Base-by-base conservation (phyloP, 805 yeast species). In the Blastobotrys attinorum region DNA sequence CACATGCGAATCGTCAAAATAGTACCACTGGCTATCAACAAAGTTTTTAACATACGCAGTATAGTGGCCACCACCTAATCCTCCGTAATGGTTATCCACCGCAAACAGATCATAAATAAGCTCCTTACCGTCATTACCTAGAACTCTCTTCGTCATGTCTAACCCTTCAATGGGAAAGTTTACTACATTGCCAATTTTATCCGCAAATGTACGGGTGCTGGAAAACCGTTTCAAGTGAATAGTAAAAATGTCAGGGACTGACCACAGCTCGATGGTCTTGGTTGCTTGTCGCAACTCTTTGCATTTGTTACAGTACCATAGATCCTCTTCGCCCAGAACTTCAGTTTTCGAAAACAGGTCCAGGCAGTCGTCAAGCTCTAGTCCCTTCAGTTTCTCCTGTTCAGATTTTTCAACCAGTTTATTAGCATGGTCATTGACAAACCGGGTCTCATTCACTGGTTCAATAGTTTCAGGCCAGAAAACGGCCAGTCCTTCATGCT, bases 21-120 rank as follows among this genome's bases (percentile, higher is more conserved):
- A 83, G 59, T 88, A 87, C 97, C 97, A 92, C 46, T 77, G 70
- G 17, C 66, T 66, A 56, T 85, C 94, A 35, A 77, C 70, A 60
- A 77, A 81, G 57, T 89, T 89, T 60, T 81, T 83, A 0, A 76
- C 96, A 56, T 79, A 82, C 0, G 97, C 84, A 1, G 98, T 92
- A 62, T 92, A 90, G 66, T 92, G 97, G 1, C 98, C 97, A 3
- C 97, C 97, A 0, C 97, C 97, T 16, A 90, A 68, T 0, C 97
- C 96, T 40, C 97, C 98, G 60, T 73, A 88, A 59, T 92, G 98
- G 60, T 90, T 92, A 60, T 89, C 97, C 18, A 92, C 96, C 0
- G 92, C 97, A 54, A 85, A 72, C 49, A 92, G 67, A 59, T 92
- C 97, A 62, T 90, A 90, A 1, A 84, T 58, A n/a, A 62, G 53